Evolutionary conservation across 805 yeast species (phyloP), one percentile per base, ranked within the genome.

Genomic region (Saturnispora quitensis): DNA sequence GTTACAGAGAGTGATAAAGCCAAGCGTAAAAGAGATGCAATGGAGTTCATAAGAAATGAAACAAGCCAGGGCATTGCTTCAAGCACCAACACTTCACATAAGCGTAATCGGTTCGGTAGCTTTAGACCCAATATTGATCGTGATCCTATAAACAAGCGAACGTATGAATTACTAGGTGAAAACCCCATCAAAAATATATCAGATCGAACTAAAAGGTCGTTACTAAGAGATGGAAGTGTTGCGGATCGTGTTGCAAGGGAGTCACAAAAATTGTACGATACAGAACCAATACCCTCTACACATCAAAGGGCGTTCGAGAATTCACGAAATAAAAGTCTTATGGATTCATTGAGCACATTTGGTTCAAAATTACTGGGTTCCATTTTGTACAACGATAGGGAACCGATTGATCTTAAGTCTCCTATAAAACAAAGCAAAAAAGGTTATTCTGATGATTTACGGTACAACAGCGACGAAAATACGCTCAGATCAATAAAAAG

Each of bases 331-430:
- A 49, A 24, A n/a, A 59, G 65, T 1, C 31, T 64, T 15, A 42
- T 63, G 20, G 56, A 59, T 5, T 64, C 68, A 1, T 49, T 65
- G 33, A 59, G 67, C 22, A 54, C 60, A 17, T 58, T 63, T 28
- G 68, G 68, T 5, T 60, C 65, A 2, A 60, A 55, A 36, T 43
- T 65, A 5, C 52, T 65, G 8, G 55, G 60, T 15, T 63, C 68
- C 1, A 62, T 65, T 4, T 53, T 65, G 6, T 64, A 62, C 50
- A 65, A 54, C 47, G 69, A 65, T 38, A 50, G 56, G 28, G 28
- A 25, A 47, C 35, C 53, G 51, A 18, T 31, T 18, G 34, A 25
- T 38, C n/a, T 38, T 10, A 38, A n/a, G 24, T 38, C 24, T 2
- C 42, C 42, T 1, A 38, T 7, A 18, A 38, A 18, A 18, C 42